Evolutionary conservation across 768 basidiomycete species (phyloP).

Genomic region (Amanita rubescens): DNA sequence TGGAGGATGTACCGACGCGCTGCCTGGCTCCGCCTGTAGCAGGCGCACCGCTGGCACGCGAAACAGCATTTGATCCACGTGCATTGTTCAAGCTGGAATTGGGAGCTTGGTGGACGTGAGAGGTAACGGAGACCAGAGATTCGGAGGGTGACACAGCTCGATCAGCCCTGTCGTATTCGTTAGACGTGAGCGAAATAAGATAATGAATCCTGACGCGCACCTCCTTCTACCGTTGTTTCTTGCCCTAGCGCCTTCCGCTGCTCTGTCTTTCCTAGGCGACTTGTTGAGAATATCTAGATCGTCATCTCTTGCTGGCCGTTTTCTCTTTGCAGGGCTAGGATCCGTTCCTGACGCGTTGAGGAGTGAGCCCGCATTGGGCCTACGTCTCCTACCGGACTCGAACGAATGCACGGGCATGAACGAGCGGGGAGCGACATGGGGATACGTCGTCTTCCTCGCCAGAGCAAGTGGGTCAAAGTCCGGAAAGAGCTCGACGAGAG

Average conservation of each 20-base stretch:
- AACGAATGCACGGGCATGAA: constrained; percentile 54
- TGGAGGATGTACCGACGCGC: not conserved
- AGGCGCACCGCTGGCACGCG: constrained; percentile 17
- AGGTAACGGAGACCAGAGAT: constrained; percentile 65
- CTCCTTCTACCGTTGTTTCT: constrained; percentile 55
- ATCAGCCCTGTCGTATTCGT: not conserved
- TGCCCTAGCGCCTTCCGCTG: constrained; percentile 36
- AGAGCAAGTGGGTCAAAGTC: constrained; percentile 52
- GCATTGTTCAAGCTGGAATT: not conserved
- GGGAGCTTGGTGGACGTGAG: constrained; percentile 39
- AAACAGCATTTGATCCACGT: constrained; percentile 9
- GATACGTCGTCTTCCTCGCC: constrained; percentile 61
- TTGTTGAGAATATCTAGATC: constrained; percentile 46
- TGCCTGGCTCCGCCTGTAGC: not conserved
- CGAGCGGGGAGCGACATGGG: constrained; percentile 64
- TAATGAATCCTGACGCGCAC: constrained; percentile 30
- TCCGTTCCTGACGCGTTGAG: constrained; percentile 44
- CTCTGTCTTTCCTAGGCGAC: constrained; percentile 60
- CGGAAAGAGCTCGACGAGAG: constrained; percentile 56
- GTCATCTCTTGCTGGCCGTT: constrained; percentile 53
- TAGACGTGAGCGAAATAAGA: constrained; percentile 7
- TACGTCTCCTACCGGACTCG: constrained; percentile 59
- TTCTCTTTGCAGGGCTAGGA: constrained; percentile 59
- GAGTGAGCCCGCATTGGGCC: constrained; percentile 49
- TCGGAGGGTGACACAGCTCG: constrained; percentile 46